These are phyloP conservation scores for Micractinium conductrix DNA, from an alignment of 139 green algal genomes.

Conservation along the genomic window DNA sequence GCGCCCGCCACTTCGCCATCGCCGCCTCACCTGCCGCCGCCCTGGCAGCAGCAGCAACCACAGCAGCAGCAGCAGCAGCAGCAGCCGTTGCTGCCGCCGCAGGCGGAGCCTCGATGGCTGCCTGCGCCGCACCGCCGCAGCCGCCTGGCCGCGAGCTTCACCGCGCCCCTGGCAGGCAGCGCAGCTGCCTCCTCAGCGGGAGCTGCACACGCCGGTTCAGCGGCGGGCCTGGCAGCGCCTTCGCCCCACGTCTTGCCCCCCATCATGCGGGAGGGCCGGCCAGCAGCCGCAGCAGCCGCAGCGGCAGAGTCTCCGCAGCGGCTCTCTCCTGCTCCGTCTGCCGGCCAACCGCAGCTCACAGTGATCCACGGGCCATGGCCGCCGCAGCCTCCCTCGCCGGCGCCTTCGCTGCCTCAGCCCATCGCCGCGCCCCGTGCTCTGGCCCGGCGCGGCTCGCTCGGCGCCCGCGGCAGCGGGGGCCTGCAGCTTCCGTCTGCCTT, in stretches of 20 bases:
- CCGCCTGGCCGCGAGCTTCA: neutral
- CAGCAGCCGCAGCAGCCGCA: neutral
- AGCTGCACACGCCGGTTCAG: neutral
- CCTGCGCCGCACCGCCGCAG: neutral
- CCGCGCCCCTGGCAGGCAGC: neutral
- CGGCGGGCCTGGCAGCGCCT: neutral
- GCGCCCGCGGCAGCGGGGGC: neutral
- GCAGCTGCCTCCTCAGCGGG: neutral
- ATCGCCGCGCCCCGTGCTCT: neutral
- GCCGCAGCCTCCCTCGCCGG: neutral
- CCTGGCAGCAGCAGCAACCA: neutral
- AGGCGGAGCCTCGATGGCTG: neutral
- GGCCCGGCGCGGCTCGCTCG: neutral
- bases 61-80: neutral
- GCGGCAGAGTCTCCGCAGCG: neutral
- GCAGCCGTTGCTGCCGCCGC: neutral
- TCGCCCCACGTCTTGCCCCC: no score
- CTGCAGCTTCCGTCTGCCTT: slow-evolving; percentile 1
- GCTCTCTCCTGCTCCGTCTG: neutral
- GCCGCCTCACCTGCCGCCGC: no score
- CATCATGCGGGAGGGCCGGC: no score
- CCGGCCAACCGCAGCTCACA: slow-evolving; percentile 10
- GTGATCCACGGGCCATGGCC: slow-evolving; percentile 20
- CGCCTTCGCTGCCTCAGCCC: neutral
- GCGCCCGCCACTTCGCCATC: no score